Conservation (phyloP, 2,329 filamentous ascomycete species). For the Aureobasidium subglaciale region DNA sequence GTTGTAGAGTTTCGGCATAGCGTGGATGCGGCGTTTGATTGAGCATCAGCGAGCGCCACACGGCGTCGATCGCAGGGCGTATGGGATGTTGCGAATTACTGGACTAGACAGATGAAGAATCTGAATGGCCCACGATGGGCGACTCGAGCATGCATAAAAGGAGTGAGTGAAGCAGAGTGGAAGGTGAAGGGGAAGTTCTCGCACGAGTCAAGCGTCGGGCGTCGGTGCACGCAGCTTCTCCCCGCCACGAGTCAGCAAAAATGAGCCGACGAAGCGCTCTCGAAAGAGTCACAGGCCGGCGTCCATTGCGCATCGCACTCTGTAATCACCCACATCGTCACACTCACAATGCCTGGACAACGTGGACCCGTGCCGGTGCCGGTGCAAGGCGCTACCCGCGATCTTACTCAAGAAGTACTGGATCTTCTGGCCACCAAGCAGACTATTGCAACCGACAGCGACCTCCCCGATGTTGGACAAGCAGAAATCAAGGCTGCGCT, state of each 20-base stretch:
- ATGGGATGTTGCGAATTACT: neutral
- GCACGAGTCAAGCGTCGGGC: neutral
- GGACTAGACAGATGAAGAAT: neutral
- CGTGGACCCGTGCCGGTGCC: slow-evolving; percentile 43
- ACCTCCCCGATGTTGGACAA: slow-evolving; percentile 30
- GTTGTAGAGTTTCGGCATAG: slow-evolving; percentile 3
- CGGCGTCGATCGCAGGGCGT: neutral
- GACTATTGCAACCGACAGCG: slow-evolving; percentile 25
- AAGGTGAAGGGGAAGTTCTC: neutral
- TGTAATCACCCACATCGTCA: neutral
- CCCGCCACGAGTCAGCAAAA: slow-evolving; percentile 4
- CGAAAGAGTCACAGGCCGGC: neutral
- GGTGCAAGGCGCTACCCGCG: slow-evolving; percentile 31
- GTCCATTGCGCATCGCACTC: neutral
- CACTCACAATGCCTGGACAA: slow-evolving; percentile 35
- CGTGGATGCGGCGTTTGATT: neutral
- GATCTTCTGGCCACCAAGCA: slow-evolving; percentile 51
- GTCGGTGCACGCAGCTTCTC: fast-evolving
- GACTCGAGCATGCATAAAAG: neutral
- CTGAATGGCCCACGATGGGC: neutral
- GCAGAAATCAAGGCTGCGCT: slow-evolving; percentile 71
- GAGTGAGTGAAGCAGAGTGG: neutral
- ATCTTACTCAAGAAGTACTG: slow-evolving; percentile 72
- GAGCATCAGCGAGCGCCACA: neutral
- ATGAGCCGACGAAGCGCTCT: neutral